Base-by-base conservation (phyloP, 805 yeast species). In the Lachancea fermentati region DNA sequence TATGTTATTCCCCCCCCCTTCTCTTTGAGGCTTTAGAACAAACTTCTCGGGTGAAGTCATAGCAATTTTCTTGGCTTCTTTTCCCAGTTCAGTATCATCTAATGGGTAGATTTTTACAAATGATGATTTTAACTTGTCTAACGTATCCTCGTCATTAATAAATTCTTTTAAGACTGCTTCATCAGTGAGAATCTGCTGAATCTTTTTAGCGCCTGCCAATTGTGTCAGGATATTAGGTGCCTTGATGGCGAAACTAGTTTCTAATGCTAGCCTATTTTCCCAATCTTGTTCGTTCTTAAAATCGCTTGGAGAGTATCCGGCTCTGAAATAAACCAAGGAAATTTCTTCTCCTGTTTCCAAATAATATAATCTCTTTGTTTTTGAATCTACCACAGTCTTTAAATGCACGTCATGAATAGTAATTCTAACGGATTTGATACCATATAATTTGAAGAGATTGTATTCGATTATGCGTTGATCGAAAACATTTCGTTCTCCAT, bases 1-100 rank as follows among this genome's bases (percentile, higher is more conserved):
- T 40, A 93, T 76, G 59, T 93, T 93, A 62, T 93, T 88, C 14
- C 98, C 98, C 34, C 99, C 99, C 30, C 99, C 99, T 68, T 93
- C 99, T 67, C 99, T 76, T 64, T 93, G 98, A 3, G 99, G 99
- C 57, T 93, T 93, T 52, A 93, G 71, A 1, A 93, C 99, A 58
- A 69, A 93, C 17, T 73, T 70, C 39, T 76, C 77, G 0, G 96
- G 91, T 2, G 62, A 45, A 46, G 76, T 78, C 34, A 81, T 66
- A 1, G 95, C 95, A 33, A 85, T 61, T 44, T 72, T 65, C 43
- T 75, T 77, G 4, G 93, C 96, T 28, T 54, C 42, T 32, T 53
- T 49, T 3, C 96, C 96, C 25, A 71, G 69, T 30, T 64, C 67
- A 1, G 86, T 68, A 40, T 76, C 72, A 60, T 91, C 97, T 50